Evolutionary conservation across 768 basidiomycete species (phyloP), one percentile per base, ranked within the genome.

Genomic region (Russula vinacea): DNA sequence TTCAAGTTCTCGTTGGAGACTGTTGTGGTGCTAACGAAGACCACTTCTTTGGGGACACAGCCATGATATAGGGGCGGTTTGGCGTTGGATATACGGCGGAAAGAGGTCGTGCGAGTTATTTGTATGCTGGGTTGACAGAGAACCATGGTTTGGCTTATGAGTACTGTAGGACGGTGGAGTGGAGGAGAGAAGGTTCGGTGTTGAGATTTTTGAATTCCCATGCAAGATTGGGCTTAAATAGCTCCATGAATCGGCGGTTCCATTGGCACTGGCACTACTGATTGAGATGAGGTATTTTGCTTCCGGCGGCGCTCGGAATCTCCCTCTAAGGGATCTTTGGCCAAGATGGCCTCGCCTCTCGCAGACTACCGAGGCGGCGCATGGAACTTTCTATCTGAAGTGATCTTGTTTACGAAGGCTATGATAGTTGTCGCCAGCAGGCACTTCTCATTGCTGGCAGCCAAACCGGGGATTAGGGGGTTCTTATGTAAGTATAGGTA

Each of bases 1-100:
- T 68, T 69, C n/a, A n/a, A n/a, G n/a, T n/a, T n/a, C 19, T 72
- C 62, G 52, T 64, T 47, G 11, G 17, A 44, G n/a, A 53, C 22
- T 1, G 64, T 19, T 22, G 51, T 49, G 8, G 59, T 62, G 60
- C 71, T 62, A 65, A 64, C 70, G 56, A 62, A 64, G 0, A 71
- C 70, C 70, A 70, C 70, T 14, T 53, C 67, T 56, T 67, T 65
- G 1, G 60, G 53, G 42, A 42, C 29, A 56, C 19, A 35, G 10
- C 32, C 40, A 26, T 49, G 40, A 24, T 42, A 35, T 5, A 51
- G 49, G 10, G 64, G 59, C 17, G 53, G 64, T 19, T 66, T 66
- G n/a, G 62, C 50, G 32, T 64, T 64, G 32, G 58, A 65, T 24
- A 51, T 16, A 63, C 66, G 66, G 55, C 66, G 66, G 44, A 64